Conservation (phyloP, 2,329 filamentous ascomycete species). For the Hypoxylon sp. region DNA sequence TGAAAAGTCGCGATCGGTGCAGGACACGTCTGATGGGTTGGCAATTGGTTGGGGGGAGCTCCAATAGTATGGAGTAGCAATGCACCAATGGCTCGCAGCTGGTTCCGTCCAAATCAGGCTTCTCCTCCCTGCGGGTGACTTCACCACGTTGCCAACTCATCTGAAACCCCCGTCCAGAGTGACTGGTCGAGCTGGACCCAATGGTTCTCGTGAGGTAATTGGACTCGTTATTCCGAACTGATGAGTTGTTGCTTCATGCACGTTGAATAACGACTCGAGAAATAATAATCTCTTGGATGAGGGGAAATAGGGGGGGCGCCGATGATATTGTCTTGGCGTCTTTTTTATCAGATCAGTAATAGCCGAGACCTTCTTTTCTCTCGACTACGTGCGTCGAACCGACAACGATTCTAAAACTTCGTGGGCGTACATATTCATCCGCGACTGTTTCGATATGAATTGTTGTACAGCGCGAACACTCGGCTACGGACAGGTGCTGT, state of each 20-base stretch:
- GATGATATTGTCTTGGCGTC: slow-evolving; percentile 34
- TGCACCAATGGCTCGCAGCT: slow-evolving; percentile 35
- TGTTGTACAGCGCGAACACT: slow-evolving; percentile 34
- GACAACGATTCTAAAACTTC: slow-evolving; percentile 3
- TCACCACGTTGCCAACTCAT: slow-evolving; percentile 44
- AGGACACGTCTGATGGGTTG: slow-evolving; percentile 29
- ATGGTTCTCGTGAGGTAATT: slow-evolving; percentile 39
- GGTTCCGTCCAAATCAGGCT: slow-evolving; percentile 38
- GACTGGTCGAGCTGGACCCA: slow-evolving; percentile 37
- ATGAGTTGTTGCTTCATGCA: slow-evolving; percentile 42
- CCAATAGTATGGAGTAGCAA: slow-evolving; percentile 30
- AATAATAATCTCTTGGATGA: slow-evolving; percentile 22
- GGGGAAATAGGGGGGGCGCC: slow-evolving; percentile 25
- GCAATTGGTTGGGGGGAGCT: too few relatives aligned
- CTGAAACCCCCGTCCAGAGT: slow-evolving; percentile 36
- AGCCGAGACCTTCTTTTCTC: neutral
- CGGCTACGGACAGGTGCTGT: slow-evolving; percentile 33
- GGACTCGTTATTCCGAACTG: slow-evolving; percentile 37
- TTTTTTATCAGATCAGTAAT: slow-evolving; percentile 15
- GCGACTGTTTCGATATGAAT: slow-evolving; percentile 23
- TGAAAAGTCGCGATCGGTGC: slow-evolving; percentile 35
- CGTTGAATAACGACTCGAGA: slow-evolving; percentile 27
- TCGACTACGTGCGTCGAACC: slow-evolving; percentile 6
- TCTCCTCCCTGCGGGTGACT: slow-evolving; percentile 32
- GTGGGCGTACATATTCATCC: slow-evolving; percentile 23